Evolutionary conservation across 2,329 filamentous ascomycete species (phyloP).

Genomic region (Cordyceps farinosa): DNA sequence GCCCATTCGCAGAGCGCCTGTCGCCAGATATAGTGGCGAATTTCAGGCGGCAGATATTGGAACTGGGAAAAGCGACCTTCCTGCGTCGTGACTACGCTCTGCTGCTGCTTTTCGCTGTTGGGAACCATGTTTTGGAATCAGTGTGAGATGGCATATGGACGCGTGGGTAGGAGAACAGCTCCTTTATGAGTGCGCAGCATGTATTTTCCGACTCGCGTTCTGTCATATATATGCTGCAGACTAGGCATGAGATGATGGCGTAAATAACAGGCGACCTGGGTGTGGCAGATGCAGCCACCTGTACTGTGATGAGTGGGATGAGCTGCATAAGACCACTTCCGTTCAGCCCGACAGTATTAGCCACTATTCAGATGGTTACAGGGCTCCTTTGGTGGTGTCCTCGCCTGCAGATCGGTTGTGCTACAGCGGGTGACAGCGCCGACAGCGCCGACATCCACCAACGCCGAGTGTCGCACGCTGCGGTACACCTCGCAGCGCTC

Average conservation of each 20-base stretch:
- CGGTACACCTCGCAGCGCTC: too few species aligned
- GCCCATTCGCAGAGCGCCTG: constrained; percentile 12
- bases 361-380: neutral
- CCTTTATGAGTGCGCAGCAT: neutral
- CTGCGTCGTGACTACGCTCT: neutral
- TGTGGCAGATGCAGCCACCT: neutral
- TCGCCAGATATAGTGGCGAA: constrained; percentile 11
- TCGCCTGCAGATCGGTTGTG: neutral
- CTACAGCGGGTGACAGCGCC: too few species aligned
- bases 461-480: neutral
- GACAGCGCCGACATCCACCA: neutral
- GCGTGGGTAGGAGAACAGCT: neutral
- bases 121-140: neutral
- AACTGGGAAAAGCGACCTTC: neutral
- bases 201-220: neutral
- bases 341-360: too few species aligned
- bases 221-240: neutral
- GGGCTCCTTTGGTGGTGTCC: neutral
- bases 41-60: constrained; percentile 3
- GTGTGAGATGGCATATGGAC: neutral
- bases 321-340: neutral
- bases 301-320: neutral
- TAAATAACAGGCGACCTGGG: neutral
- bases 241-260: neutral
- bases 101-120: neutral